Evolutionary conservation across 2,329 filamentous ascomycete species (phyloP).

Genomic region (Gaeumannomyces sp.): DNA sequence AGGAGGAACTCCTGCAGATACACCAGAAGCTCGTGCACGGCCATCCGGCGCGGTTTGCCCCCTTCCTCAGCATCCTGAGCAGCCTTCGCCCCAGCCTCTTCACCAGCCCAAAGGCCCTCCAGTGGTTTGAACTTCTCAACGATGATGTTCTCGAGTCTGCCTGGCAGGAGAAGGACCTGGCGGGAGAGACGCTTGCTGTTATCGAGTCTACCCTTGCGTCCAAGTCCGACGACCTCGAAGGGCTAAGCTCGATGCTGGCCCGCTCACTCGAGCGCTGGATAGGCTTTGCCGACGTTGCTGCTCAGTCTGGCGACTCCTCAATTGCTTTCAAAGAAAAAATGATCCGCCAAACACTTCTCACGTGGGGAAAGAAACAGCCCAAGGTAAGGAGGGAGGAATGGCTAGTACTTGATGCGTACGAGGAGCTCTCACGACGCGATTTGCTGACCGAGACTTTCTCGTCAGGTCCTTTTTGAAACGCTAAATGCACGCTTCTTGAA

Average conservation of each 20-base stretch:
- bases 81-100: constrained; percentile 58
- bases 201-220: constrained; percentile 56
- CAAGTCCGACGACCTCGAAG: constrained; percentile 51
- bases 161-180: constrained; percentile 55
- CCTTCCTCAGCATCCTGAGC: constrained; percentile 64
- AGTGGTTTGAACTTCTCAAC: constrained; percentile 66
- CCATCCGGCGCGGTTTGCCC: constrained; percentile 46
- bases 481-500: constrained; percentile 62
- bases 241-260: constrained; percentile 44
- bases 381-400: constrained; percentile 30
- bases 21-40: constrained; percentile 59
- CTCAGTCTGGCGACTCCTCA: constrained; percentile 29
- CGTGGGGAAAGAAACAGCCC: constrained; percentile 62
- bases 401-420: not conserved
- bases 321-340: constrained; percentile 43
- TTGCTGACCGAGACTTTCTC: constrained; percentile 7
- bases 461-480: constrained; percentile 58
- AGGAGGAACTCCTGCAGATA: constrained; percentile 64
- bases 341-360: constrained; percentile 45
- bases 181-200: constrained; percentile 59
- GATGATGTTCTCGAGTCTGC: constrained; percentile 48
- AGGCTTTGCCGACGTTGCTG: constrained; percentile 33
- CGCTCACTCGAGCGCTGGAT: constrained; percentile 54
- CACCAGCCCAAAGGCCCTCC: constrained; percentile 54
- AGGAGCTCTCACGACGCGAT: not conserved